These are phyloP conservation scores for Penicillium bialowiezense DNA, from an alignment of 495 filamentous ascomycete species.

Conservation along the genomic window DNA sequence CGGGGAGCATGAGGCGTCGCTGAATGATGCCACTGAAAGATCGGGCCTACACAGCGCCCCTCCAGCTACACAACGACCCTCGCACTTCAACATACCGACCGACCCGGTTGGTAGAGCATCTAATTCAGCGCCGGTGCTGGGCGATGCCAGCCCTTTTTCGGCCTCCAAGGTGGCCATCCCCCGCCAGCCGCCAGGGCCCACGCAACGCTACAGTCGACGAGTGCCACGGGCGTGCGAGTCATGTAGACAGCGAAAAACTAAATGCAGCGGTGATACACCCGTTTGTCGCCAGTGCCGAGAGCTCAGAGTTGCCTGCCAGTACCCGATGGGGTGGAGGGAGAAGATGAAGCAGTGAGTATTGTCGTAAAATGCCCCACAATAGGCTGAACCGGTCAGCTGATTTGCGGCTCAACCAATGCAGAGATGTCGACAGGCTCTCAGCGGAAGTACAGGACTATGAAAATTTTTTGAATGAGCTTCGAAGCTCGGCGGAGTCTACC, in stretches of 20 bases:
- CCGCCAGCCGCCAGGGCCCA: no score
- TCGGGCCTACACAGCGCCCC: no score
- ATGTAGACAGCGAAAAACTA: slow-evolving; percentile 63
- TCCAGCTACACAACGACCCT: no score
- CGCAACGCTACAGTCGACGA: slow-evolving; percentile 11
- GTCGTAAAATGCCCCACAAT: not conserved
- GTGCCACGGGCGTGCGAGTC: slow-evolving; percentile 63
- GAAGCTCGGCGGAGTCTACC: slow-evolving; percentile 23
- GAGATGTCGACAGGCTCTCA: slow-evolving; percentile 41
- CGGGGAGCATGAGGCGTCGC: no score
- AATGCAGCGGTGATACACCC: slow-evolving; percentile 55
- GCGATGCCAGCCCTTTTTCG: no score
- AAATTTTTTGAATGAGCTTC: slow-evolving; percentile 40
- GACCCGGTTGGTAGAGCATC: no score
- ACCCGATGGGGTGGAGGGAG: slow-evolving; percentile 54
- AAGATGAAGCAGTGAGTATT: slow-evolving; percentile 20
- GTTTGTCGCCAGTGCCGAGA: slow-evolving; percentile 54
- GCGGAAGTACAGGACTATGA: slow-evolving; percentile 52
- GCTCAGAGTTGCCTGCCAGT: slow-evolving; percentile 44
- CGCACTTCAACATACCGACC: no score
- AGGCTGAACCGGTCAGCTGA: not conserved
- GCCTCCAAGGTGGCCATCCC: no score
- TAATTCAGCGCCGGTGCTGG: no score
- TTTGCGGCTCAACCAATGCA: slow-evolving; percentile 1
- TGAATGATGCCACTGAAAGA: no score